These are phyloP conservation scores for Rhizopogon rudus DNA, from an alignment of 768 basidiomycete species.

Conservation along the genomic window DNA sequence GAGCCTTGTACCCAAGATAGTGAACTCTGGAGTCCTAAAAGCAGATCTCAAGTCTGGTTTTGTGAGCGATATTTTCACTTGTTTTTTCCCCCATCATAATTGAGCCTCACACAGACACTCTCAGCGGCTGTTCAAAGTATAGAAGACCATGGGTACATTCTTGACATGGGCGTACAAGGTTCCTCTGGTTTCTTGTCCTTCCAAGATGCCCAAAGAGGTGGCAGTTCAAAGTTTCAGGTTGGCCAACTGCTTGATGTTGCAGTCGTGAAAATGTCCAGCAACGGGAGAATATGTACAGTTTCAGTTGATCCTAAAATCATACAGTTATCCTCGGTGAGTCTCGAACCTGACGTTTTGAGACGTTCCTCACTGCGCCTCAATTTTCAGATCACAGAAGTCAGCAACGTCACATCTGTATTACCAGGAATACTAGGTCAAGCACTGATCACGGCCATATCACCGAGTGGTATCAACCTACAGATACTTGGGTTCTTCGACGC, in stretches of 20 bases:
- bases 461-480: constrained; percentile 80
- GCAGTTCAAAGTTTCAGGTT: constrained; percentile 37
- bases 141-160: constrained; percentile 93
- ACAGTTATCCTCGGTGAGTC: constrained; percentile 51
- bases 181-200: constrained; percentile 82
- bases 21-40: constrained; percentile 77
- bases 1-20: constrained; percentile 74
- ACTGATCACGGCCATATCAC: constrained; percentile 72
- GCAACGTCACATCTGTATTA: constrained; percentile 73
- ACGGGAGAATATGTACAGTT: constrained; percentile 46
- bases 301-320: constrained; percentile 52
- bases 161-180: constrained; percentile 79
- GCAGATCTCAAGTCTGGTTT: constrained; percentile 71
- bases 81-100: background rate
- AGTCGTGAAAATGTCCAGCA: constrained; percentile 65
- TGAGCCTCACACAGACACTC: constrained; percentile 47
- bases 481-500: constrained; percentile 91
- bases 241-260: constrained; percentile 67
- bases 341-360: background rate
- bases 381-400: constrained; percentile 66
- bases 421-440: constrained; percentile 87
- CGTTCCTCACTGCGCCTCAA: background rate
- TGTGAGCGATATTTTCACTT: constrained; percentile 42
- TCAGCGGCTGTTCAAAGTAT: constrained; percentile 74
- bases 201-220: constrained; percentile 66